Conservation (phyloP, 1,284 basidiomycete genomes). For the Fomes fomentarius region DNA sequence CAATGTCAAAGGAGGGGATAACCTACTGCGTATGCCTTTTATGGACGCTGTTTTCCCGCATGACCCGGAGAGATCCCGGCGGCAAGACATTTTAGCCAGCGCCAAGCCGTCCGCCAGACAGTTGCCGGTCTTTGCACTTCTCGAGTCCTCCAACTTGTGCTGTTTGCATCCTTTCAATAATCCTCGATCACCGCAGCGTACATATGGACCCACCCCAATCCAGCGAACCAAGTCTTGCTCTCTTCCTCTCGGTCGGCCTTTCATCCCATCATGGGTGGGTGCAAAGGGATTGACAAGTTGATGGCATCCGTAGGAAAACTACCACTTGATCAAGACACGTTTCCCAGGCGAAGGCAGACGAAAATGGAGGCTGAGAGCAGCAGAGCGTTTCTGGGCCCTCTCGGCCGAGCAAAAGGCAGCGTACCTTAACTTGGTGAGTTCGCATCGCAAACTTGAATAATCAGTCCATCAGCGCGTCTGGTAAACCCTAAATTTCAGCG, state of each 20-base stretch:
- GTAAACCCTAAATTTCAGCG: no score
- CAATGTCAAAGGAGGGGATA: not conserved
- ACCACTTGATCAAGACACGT: conserved; percentile 36
- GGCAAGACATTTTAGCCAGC: not conserved
- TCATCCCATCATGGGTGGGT: not conserved
- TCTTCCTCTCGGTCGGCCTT: conserved; percentile 30
- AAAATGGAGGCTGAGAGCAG: conserved; percentile 40
- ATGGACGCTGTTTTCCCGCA: conserved; percentile 8
- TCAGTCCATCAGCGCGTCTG: no score
- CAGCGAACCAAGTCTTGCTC: conserved; percentile 20
- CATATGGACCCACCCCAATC: conserved; percentile 4
- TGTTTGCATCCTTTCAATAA: not conserved
- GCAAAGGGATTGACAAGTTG: conserved; percentile 3
- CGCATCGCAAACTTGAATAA: not conserved
- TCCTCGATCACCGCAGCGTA: not conserved
- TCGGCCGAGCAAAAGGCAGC: conserved; percentile 29
- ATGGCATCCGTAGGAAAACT: conserved; percentile 37
- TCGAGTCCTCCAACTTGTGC: not conserved
- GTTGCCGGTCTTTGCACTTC: not conserved
- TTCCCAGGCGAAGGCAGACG: conserved; percentile 45
- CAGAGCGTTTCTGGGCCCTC: conserved; percentile 43
- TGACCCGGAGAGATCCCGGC: conserved; percentile 10
- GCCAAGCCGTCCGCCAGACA: no score
- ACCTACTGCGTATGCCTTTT: conserved; percentile 16
- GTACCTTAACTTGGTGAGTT: conserved; percentile 23